Percentiles rank a stretch among this genome's conserved stretches.
phyloP scores from a whole-genome alignment of 768 basidiomycete genomes.

The Boletus pseudopeckii region DNA sequence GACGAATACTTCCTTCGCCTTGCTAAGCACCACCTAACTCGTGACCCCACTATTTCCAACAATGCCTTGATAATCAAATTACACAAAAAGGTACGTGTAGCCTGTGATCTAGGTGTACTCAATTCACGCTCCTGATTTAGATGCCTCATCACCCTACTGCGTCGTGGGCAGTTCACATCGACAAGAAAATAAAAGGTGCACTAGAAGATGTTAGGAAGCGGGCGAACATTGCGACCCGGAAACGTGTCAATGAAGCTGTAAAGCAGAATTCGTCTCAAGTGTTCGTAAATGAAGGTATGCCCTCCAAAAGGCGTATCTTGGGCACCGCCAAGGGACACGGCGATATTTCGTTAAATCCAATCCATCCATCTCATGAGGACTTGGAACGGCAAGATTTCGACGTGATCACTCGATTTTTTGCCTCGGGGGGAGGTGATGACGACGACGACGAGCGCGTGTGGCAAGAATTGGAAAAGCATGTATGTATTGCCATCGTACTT shows the following conservation, averaged over 20 bases:
- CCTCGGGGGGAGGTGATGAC: slow-evolving; percentile 46
- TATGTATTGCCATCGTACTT: slow-evolving; percentile 23
- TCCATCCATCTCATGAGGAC: slow-evolving; percentile 6
- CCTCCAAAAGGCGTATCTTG: neutral
- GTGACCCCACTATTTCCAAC: slow-evolving; percentile 45
- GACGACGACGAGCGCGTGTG: slow-evolving; percentile 50
- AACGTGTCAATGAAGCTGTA: slow-evolving; percentile 21
- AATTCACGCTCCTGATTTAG: slow-evolving; percentile 33
- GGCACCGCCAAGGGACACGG: neutral
- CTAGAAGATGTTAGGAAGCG: slow-evolving; percentile 49
- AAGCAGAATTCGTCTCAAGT: neutral
- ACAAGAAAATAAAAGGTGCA: slow-evolving; percentile 30
- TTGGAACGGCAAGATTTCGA: slow-evolving; percentile 44
- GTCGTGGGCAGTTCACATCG: slow-evolving; percentile 51
- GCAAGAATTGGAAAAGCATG: slow-evolving; percentile 46
- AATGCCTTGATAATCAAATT: slow-evolving; percentile 38
- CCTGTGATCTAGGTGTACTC: neutral
- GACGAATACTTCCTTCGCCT: slow-evolving; percentile 45
- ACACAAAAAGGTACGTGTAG: slow-evolving; percentile 42
- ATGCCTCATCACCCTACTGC: slow-evolving; percentile 53
- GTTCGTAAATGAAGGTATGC: neutral
- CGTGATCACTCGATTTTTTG: slow-evolving; percentile 53
- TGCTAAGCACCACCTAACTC: slow-evolving; percentile 42
- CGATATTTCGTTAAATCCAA: neutral
- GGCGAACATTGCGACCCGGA: slow-evolving; percentile 49